These are phyloP conservation scores for Metschnikowia orientalis DNA, from an alignment of 805 yeast genomes.

Conservation along the genomic window DNA sequence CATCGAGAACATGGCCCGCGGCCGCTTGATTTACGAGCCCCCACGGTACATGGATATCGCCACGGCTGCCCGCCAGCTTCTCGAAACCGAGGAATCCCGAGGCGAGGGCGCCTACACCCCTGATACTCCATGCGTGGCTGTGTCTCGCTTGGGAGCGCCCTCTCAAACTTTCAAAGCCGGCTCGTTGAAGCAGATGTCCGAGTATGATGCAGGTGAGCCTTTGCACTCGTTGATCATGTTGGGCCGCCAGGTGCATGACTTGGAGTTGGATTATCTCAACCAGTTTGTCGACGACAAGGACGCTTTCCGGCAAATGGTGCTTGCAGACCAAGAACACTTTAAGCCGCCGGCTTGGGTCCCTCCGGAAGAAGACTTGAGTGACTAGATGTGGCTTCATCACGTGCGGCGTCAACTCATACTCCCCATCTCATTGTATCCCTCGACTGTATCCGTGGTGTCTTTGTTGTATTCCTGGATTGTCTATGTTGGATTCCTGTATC, in stretches of 20 bases:
- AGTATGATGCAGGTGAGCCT: slow-evolving; percentile 91
- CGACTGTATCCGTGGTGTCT: too few relatives aligned
- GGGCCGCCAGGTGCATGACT: slow-evolving; percentile 91
- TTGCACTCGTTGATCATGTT: slow-evolving; percentile 85
- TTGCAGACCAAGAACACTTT: slow-evolving; percentile 60
- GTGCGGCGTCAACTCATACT: neutral
- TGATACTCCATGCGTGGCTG: slow-evolving; percentile 89
- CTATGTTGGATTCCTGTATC: too few relatives aligned
- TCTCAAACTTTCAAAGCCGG: slow-evolving; percentile 80
- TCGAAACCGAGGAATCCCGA: slow-evolving; percentile 81
- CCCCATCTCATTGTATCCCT: neutral
- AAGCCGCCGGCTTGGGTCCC: slow-evolving; percentile 70
- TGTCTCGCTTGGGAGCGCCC: slow-evolving; percentile 88
- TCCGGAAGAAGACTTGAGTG: slow-evolving; percentile 23
- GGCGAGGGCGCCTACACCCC: slow-evolving; percentile 75
- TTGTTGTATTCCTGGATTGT: too few relatives aligned
- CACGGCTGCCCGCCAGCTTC: slow-evolving; percentile 81
- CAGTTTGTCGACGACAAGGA: slow-evolving; percentile 66
- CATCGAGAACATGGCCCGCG: slow-evolving; percentile 88
- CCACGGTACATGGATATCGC: slow-evolving; percentile 93
- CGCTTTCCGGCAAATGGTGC: slow-evolving; percentile 39
- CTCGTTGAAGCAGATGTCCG: slow-evolving; percentile 68
- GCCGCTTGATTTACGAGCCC: slow-evolving; percentile 88
- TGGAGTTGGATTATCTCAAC: slow-evolving; percentile 79
- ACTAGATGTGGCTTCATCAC: too few relatives aligned